phyloP scores from a whole-genome alignment of 352 stramenopile species.

The Plasmopara muralis region DNA sequence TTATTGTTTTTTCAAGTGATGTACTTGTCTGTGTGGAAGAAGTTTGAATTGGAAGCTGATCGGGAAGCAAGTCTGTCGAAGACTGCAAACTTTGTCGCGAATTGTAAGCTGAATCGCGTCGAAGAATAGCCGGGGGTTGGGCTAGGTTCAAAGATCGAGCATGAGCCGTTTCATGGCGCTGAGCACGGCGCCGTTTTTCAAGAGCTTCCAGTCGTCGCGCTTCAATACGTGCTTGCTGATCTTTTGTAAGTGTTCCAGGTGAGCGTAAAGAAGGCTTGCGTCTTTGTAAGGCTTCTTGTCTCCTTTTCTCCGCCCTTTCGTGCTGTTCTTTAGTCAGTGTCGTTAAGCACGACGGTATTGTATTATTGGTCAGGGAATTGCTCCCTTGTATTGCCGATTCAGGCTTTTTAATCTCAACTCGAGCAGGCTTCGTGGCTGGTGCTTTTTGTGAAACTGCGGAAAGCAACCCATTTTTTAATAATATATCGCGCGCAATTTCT shows the following conservation, averaged over 20 bases:
- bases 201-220: slow-evolving; percentile 44
- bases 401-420: not conserved
- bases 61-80: not conserved
- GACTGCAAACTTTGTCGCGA: not conserved
- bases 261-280: slow-evolving; percentile 21
- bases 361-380: not conserved
- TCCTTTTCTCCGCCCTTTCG: slow-evolving; percentile 43
- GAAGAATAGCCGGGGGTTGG: slow-evolving; percentile 6
- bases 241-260: slow-evolving; percentile 41
- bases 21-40: slow-evolving; percentile 3
- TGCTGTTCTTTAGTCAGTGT: slow-evolving; percentile 50
- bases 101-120: slow-evolving; percentile 2
- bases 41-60: not conserved
- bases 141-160: not conserved
- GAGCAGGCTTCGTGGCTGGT: not conserved
- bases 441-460: slow-evolving; percentile 4
- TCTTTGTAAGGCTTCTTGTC: slow-evolving; percentile 55
- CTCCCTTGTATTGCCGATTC: not conserved
- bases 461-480: slow-evolving; percentile 56
- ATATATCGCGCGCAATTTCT: slow-evolving; percentile 52
- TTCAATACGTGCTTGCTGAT: slow-evolving; percentile 53
- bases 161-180: slow-evolving; percentile 1
- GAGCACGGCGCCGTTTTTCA: slow-evolving; percentile 35
- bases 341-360: slow-evolving; percentile 4
- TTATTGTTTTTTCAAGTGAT: slow-evolving; percentile 2